Conservation (phyloP, 2,329 filamentous ascomycete species). For the Fusarium globosum region DNA sequence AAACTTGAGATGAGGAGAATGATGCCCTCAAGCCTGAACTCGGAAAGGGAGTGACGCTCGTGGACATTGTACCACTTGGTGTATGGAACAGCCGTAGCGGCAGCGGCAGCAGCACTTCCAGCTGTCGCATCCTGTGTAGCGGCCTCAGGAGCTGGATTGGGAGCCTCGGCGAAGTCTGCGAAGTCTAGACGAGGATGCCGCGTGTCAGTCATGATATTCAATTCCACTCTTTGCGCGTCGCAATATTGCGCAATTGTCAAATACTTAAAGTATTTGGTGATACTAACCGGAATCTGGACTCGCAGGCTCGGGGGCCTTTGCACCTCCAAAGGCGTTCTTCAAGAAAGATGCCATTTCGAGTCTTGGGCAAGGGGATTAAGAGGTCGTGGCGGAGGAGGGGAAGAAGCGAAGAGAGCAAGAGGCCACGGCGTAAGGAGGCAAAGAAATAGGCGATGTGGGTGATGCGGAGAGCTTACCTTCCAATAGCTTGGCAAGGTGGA, state of each 20-base stretch:
- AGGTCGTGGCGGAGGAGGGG: conserved; percentile 29
- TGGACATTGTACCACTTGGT: conserved; percentile 98
- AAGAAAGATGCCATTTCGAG: conserved; percentile 67
- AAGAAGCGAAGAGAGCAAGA: conserved; percentile 29
- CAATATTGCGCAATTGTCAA: conserved; percentile 30
- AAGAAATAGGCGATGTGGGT: conserved; percentile 43
- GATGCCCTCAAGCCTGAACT: conserved; percentile 89
- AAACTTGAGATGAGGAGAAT: conserved; percentile 80
- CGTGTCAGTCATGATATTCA: conserved; percentile 42
- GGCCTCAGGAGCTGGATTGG: conserved; percentile 70
- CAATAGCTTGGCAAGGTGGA: conserved; percentile 38
- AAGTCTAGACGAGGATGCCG: conserved; percentile 72
- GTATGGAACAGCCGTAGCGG: conserved; percentile 69
- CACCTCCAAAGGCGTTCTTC: conserved; percentile 76
- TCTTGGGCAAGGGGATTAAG: conserved; percentile 39
- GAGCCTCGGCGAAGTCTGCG: conserved; percentile 87
- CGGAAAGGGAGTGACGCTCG: conserved; percentile 84
- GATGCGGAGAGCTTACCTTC: conserved; percentile 36
- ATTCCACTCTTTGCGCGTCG: conserved; percentile 17
- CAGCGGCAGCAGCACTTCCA: conserved; percentile 58
- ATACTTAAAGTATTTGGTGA: background rate
- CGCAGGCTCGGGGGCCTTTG: conserved; percentile 63
- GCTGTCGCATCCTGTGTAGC: conserved; percentile 60
- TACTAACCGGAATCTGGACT: conserved; percentile 73
- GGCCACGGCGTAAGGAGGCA: conserved; percentile 39